phyloP scores from a whole-genome alignment of 345 rosid species.

The Cardamine occulta region DNA sequence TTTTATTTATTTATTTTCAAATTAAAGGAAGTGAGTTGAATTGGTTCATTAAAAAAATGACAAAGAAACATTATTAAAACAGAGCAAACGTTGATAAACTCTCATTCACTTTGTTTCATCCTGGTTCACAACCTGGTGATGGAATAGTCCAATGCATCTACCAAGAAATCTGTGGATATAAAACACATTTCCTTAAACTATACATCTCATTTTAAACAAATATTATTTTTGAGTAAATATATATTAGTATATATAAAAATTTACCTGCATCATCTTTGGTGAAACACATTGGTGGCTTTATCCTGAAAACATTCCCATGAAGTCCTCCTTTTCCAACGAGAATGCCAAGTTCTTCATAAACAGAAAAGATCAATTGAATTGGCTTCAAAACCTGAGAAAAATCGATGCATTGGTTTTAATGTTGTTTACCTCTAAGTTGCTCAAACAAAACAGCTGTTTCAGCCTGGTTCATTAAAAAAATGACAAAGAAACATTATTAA shows the following conservation, averaged over 20 bases:
- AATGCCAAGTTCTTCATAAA: conserved; percentile 68
- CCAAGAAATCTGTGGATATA: conserved; percentile 64
- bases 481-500: no score
- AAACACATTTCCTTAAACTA: background rate
- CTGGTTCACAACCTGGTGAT: conserved; percentile 61
- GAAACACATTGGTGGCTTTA: conserved; percentile 97
- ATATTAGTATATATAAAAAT: background rate
- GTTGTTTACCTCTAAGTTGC: conserved; percentile 70
- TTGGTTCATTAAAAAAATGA: background rate
- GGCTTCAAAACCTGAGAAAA: background rate
- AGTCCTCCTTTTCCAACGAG: conserved; percentile 93
- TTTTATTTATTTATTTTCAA: conserved; percentile 8
- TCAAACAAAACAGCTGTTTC: conserved; percentile 80
- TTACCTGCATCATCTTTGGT: conserved; percentile 89
- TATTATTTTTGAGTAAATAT: background rate
- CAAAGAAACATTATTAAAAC: background rate
- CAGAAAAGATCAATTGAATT: background rate
- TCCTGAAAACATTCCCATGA: conserved; percentile 85
- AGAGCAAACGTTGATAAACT: background rate
- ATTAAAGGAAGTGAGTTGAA: background rate
- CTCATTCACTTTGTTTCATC: background rate
- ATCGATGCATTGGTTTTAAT: background rate
- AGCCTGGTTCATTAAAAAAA: no score
- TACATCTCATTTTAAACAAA: background rate
- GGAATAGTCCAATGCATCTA: conserved; percentile 78